Base-by-base conservation (phyloP, 148 eudicot species). In the Rhododendron griersonianum region DNA sequence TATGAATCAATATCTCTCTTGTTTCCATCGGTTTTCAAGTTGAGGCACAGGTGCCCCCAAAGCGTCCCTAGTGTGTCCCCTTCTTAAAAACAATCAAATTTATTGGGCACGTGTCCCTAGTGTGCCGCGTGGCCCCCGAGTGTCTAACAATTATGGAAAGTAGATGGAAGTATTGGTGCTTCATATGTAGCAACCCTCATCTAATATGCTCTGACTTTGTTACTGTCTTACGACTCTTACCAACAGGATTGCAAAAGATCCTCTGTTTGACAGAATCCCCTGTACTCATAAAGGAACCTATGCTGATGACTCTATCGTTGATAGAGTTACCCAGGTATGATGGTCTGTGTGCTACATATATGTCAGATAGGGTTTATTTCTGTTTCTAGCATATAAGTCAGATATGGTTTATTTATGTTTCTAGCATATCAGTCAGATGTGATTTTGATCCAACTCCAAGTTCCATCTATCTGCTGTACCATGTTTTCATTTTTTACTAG, bases 261-360 rank as follows among this genome's bases (percentile, higher is more conserved):
- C 99, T 86, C 91, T 98, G 69, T 95, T 95, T 88, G 99, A 94
- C 77, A 94, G 99, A 88, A 96, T 98, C 63, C 98, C 98, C 33
- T 95, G 98, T 84, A 91, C 90, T 57, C 99, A 98, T 80, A 95
- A 92, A 88, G 99, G 99, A 86, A 98, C 99, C 69, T 98, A 98
- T 91, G 99, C 99, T 89, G 99, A 98, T 95, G 99, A 98, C 87
- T 95, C 98, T 87, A 82, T 98, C 18, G 98, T 94, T 61, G 95
- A 91, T 41, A 90, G 98, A 87, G 99, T 98, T 65, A 94, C 96
- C 63, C 96, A 93, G 98, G 99, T 98, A 93, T 75, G 41, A 73
- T 57, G 69, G 53, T 23, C 35, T 16, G 18, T 84, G 5, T 55
- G 53, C 53, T 47, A 35, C 39, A 16, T 39, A 35, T 71, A 33